Evolutionary conservation across 202 grass and related monocot species (phyloP).

Genomic region (Schoenoplectus tabernaemontani): DNA sequence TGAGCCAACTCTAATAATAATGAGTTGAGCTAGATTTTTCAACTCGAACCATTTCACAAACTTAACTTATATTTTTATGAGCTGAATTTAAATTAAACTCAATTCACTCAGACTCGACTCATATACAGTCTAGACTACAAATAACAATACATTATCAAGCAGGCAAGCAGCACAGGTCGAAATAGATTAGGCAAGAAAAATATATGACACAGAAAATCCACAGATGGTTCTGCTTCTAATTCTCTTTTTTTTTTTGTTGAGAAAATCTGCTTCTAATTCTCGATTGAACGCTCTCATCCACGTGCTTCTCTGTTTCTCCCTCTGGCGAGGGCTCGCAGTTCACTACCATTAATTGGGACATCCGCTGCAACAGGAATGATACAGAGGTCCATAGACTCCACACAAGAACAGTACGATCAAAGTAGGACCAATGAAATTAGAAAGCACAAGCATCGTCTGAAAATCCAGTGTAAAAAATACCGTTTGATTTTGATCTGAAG

Average conservation of each 20-base stretch:
- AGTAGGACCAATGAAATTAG: neutral
- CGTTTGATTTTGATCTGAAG: neutral
- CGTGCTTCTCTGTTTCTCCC: constrained; percentile 15
- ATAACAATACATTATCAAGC: too few species aligned
- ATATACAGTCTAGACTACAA: too few species aligned
- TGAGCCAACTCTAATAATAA: too few species aligned
- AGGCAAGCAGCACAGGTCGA: too few species aligned
- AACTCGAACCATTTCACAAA: too few species aligned
- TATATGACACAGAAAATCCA: neutral
- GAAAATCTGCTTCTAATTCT: neutral
- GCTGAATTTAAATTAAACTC: too few species aligned
- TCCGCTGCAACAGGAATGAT: neutral
- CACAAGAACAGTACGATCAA: neutral
- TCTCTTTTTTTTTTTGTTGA: too few species aligned
- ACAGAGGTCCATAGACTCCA: neutral
- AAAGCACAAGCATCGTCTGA: neutral
- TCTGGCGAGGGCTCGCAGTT: neutral
- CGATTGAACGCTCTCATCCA: constrained; percentile 8
- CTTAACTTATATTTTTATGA: too few species aligned
- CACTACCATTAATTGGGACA: neutral
- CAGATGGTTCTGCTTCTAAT: neutral
- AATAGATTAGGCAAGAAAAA: neutral
- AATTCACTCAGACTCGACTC: too few species aligned
- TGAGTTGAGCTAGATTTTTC: too few species aligned
- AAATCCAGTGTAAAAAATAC: neutral